These are phyloP conservation scores for Yarrowia yakushimensis DNA, from an alignment of 805 yeast genomes.

Conservation along the genomic window DNA sequence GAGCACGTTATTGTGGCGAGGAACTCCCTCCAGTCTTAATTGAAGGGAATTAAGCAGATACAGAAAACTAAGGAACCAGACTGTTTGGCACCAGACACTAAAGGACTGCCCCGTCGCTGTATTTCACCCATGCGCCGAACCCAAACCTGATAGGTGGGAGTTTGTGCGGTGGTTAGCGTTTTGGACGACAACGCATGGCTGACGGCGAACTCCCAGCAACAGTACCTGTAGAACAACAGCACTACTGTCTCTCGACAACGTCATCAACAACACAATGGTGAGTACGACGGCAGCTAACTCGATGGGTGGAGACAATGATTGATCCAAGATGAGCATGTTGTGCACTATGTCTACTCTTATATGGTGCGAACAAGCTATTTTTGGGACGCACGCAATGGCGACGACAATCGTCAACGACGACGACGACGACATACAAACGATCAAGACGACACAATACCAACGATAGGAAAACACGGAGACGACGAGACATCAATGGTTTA, in stretches of 20 bases:
- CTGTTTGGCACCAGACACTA: too few relatives aligned
- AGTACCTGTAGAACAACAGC: not conserved
- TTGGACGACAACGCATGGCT: conserved; percentile 15
- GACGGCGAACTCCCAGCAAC: conserved; percentile 20
- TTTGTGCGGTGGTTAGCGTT: conserved; percentile 11
- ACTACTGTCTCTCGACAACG: conserved; percentile 7
- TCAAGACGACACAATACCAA: not conserved
- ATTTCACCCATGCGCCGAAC: not conserved
- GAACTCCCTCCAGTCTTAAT: too few relatives aligned
- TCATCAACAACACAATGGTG: conserved; percentile 17
- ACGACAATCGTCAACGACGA: not conserved
- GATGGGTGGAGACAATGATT: not conserved
- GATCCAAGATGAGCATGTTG: not conserved
- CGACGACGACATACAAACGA: not conserved
- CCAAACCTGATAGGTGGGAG: conserved; percentile 23
- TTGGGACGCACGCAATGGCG: not conserved
- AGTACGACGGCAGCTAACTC: not conserved
- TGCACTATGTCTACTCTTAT: too few relatives aligned
- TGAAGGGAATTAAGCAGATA: too few relatives aligned
- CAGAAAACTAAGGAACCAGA: too few relatives aligned
- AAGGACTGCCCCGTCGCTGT: too few relatives aligned
- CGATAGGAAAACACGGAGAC: not conserved
- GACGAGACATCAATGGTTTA: not conserved
- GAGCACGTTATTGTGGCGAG: not conserved
- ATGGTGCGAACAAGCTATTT: not conserved